These are phyloP conservation scores for Dendrostoma leiphaemia DNA, from an alignment of 2,329 filamentous ascomycete species.

Conservation along the genomic window DNA sequence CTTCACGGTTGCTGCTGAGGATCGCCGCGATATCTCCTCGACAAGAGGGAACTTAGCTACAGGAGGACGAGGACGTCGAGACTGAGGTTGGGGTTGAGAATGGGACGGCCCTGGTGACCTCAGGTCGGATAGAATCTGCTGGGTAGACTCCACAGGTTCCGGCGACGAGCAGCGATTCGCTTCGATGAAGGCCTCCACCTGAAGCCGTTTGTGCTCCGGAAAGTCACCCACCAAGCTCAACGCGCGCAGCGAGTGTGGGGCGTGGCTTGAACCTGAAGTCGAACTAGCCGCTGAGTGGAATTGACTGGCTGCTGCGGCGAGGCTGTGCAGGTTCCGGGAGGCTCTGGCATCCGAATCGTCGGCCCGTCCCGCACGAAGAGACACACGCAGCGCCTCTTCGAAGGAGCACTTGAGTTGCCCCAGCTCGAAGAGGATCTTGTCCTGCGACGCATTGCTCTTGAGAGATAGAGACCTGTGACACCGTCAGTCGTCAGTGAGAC, in stretches of 20 bases:
- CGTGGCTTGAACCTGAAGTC: slow-evolving; percentile 20
- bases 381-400: slow-evolving; percentile 20
- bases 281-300: slow-evolving; percentile 26
- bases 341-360: slow-evolving; percentile 16
- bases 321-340: slow-evolving; percentile 21
- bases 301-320: slow-evolving; percentile 23
- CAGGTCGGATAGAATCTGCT: neutral
- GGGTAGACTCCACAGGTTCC: neutral
- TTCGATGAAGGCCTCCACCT: slow-evolving; percentile 20
- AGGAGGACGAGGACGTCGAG: too few relatives aligned
- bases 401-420: slow-evolving; percentile 22
- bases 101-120: neutral
- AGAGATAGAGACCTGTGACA: slow-evolving; percentile 19
- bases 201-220: slow-evolving; percentile 17
- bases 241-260: neutral
- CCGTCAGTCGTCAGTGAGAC: too few relatives aligned
- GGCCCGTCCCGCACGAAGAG: slow-evolving; percentile 13
- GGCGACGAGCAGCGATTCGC: neutral
- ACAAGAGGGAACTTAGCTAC: neutral
- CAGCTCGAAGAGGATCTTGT: slow-evolving; percentile 20
- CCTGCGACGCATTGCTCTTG: slow-evolving; percentile 20
- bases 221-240: slow-evolving; percentile 18
- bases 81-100: neutral
- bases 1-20: neutral
- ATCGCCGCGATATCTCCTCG: neutral